Base-by-base conservation (phyloP, 805 yeast genomes). In the Lachancea waltii region DNA sequence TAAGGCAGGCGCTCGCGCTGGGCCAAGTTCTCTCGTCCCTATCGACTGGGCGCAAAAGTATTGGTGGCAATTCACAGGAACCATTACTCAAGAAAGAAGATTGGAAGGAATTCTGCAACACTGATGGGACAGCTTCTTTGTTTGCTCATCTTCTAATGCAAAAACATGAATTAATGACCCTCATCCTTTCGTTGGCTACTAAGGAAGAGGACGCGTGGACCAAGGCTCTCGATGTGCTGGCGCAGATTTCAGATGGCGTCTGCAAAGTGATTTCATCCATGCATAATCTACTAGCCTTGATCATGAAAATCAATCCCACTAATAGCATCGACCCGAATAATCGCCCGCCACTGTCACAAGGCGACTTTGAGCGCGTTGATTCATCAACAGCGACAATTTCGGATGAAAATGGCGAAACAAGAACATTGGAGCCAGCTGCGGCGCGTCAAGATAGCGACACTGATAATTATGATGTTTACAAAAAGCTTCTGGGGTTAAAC, bases 251-350 rank as follows among this genome's bases (percentile, higher is more conserved):
- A 8, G 43, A 47, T 10, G 44, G 36, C 9, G 30, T 58, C 20
- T 51, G 60, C 20, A 27, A 31, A 2, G 29, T 59, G 29, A 53
- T 56, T 16, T 43, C 56, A 3, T 38, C 44, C 19, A 54, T 49
- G 28, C 44, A 54, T 20, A 45, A 47, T 19, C 41, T 53, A 7
- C 46, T 59, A 21, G 51, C 56, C 3, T 26, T 51, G 19, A 42
- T 47, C 9, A 48, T 56, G 50, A 49, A 51, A 33, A 34, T 50
- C 16, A 59, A 59, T 31, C 58, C 60, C 1, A 56, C 56, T 2
- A 59, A 59, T 36, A 47, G 55, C 36, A 52, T 59, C 22, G 61
- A 58, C 19, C 23, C 32, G 16, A 38, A 33, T 20, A 33, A 33
- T 16, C 32, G 42, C 13, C 42, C 42, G 16, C 36, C 34, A 3